Conservation (phyloP, 2,329 filamentous ascomycete genomes). For the Lasiodiplodia citricola region DNA sequence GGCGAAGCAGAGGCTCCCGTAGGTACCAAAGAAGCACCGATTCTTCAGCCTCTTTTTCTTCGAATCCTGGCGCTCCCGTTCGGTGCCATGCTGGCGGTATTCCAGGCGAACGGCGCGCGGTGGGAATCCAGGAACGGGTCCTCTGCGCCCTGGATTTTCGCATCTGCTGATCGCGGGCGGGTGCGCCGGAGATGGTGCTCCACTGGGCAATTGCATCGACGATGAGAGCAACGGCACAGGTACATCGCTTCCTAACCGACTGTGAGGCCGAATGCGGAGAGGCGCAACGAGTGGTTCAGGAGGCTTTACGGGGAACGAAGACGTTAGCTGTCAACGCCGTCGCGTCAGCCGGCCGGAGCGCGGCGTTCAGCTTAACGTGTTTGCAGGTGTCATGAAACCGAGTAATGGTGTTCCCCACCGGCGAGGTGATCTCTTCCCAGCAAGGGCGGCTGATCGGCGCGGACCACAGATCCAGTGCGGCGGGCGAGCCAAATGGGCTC, state of each 20-base stretch:
- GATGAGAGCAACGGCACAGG: background rate
- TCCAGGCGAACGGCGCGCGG: background rate
- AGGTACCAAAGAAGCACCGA: too few relatives aligned
- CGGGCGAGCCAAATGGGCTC: constrained; percentile 2
- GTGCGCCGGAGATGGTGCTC: background rate
- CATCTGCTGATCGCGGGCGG: background rate
- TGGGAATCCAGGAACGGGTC: background rate
- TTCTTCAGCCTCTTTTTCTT: too few relatives aligned
- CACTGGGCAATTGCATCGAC: background rate
- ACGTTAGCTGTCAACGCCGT: constrained; percentile 20
- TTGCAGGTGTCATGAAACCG: background rate
- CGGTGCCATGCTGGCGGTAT: background rate
- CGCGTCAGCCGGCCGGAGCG: background rate
- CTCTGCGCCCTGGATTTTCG: background rate
- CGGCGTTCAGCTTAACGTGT: background rate
- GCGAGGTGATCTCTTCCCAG: background rate
- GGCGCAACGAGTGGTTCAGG: background rate
- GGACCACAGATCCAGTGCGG: background rate
- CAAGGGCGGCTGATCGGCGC: background rate
- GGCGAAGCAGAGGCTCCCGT: background rate
- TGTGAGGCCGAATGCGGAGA: background rate
- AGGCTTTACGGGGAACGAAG: background rate
- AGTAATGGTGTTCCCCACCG: background rate
- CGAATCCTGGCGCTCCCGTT: background rate
- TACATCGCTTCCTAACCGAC: background rate